Evolutionary conservation across 116 monocot genomes (phyloP).

Genomic region (Phalaenopsis hybrid): DNA sequence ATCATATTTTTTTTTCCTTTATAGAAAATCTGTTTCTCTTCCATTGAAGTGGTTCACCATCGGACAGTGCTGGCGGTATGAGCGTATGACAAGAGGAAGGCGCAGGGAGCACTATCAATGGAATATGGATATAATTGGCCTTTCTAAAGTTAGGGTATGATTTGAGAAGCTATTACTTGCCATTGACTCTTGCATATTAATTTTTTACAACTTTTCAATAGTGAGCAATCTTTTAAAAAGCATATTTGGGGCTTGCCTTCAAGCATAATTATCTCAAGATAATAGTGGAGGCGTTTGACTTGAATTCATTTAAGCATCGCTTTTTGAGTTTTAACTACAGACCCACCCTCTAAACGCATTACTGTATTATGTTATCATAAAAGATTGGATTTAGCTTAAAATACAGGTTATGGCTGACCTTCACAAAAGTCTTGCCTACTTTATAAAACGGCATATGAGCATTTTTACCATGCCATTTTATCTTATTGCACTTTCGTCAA

Average conservation of each 20-base stretch:
- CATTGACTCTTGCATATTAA: constrained; percentile 1
- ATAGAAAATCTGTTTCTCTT: constrained; percentile 89
- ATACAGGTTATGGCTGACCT: not conserved
- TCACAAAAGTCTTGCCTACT: not conserved
- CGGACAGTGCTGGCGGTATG: constrained; percentile 99
- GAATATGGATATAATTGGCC: constrained; percentile 99
- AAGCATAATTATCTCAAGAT: not conserved
- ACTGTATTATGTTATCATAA: not conserved
- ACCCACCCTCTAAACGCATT: not conserved
- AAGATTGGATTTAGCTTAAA: not conserved
- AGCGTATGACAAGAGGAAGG: constrained; percentile 97
- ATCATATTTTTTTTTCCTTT: constrained; percentile 26
- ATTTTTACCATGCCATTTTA: not conserved
- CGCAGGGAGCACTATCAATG: constrained; percentile 98
- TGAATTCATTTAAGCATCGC: not conserved
- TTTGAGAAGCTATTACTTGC: not conserved
- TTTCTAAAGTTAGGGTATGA: constrained; percentile 76
- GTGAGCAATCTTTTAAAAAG: not conserved
- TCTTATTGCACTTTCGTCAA: not conserved
- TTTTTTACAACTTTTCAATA: not conserved
- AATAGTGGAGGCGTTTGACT: not conserved
- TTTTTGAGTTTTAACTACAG: not conserved
- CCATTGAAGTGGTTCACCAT: constrained; percentile 99
- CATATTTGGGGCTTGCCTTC: not conserved
- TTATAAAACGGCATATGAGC: not conserved